Conservation (phyloP, 495 filamentous ascomycete species). For the Glarea lozoyensis region DNA sequence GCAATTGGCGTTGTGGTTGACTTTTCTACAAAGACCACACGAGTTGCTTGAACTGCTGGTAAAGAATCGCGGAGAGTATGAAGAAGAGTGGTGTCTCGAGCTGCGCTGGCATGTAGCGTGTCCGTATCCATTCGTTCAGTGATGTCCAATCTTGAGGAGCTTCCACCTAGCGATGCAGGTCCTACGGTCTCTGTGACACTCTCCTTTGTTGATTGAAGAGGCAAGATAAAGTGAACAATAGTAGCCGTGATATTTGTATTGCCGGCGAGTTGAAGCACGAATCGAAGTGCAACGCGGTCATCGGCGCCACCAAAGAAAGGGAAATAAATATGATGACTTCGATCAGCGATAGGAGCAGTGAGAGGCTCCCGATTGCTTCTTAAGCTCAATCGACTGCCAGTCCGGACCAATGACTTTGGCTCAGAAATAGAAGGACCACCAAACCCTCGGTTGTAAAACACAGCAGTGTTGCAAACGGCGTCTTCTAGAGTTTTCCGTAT, state of each 20-base stretch:
- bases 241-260: slow-evolving; percentile 71
- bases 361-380: slow-evolving; percentile 38
- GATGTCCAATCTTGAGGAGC: slow-evolving; percentile 4
- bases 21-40: slow-evolving; percentile 49
- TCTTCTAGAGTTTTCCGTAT: slow-evolving; percentile 53
- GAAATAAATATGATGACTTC: slow-evolving; percentile 77
- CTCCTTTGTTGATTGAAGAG: slow-evolving; percentile 7
- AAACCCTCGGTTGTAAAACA: slow-evolving; percentile 73
- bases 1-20: slow-evolving; percentile 16
- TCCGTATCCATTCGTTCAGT: slow-evolving; percentile 23
- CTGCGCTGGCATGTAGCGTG: slow-evolving; percentile 19
- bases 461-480: slow-evolving; percentile 59
- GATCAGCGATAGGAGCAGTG: slow-evolving; percentile 44
- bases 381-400: slow-evolving; percentile 48
- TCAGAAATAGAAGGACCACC: slow-evolving; percentile 38
- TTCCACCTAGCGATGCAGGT: background rate
- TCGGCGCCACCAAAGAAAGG: slow-evolving; percentile 83
- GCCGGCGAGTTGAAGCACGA: slow-evolving; percentile 72
- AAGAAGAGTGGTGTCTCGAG: slow-evolving; percentile 55
- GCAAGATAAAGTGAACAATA: slow-evolving; percentile 44
- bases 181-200: background rate
- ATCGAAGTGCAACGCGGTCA: slow-evolving; percentile 69
- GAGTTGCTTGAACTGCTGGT: slow-evolving; percentile 41
- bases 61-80: slow-evolving; percentile 53
- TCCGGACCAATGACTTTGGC: slow-evolving; percentile 23